Conservation (phyloP, 2,329 filamentous ascomycete genomes). For the Neopestalotiopsis sp. region DNA sequence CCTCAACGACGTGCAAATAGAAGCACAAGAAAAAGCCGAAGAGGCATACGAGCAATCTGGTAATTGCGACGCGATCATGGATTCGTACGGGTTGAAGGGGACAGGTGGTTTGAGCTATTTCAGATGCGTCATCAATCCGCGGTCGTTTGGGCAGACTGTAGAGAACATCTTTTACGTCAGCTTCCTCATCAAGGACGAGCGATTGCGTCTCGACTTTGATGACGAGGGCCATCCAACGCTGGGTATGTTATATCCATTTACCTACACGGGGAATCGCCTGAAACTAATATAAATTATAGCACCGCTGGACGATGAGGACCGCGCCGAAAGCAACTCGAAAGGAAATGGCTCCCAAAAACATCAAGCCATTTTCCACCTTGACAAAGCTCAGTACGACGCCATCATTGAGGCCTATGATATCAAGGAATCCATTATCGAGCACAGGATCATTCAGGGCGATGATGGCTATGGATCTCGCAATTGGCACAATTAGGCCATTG, state of each 20-base stretch:
- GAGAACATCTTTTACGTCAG: slow-evolving; percentile 98
- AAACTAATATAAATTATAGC: slow-evolving; percentile 33
- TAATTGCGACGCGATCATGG: slow-evolving; percentile 59
- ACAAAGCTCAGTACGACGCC: slow-evolving; percentile 82
- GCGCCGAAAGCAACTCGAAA: slow-evolving; percentile 45
- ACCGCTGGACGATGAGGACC: slow-evolving; percentile 51
- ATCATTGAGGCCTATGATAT: slow-evolving; percentile 80
- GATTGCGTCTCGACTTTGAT: slow-evolving; percentile 75
- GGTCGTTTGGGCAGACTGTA: slow-evolving; percentile 90
- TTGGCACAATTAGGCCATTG: slow-evolving; percentile 65
- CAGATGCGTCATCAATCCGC: slow-evolving; percentile 87
- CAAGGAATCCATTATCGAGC: slow-evolving; percentile 80
- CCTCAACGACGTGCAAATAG: slow-evolving; percentile 55
- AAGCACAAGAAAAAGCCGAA: slow-evolving; percentile 52
- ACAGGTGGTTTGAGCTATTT: slow-evolving; percentile 79
- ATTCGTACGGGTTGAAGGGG: slow-evolving; percentile 66
- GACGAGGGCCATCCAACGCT: slow-evolving; percentile 77
- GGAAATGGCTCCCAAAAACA: slow-evolving; percentile 68
- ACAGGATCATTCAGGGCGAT: slow-evolving; percentile 66
- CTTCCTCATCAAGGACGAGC: slow-evolving; percentile 89
- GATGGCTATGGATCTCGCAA: slow-evolving; percentile 60
- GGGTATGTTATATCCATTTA: slow-evolving; percentile 56
- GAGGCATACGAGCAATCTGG: slow-evolving; percentile 50
- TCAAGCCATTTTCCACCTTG: slow-evolving; percentile 87
- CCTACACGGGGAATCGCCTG: slow-evolving; percentile 13